Evolutionary conservation across 2,329 filamentous ascomycete species (phyloP), one percentile per base, ranked within the genome.

Genomic region (Periconia macrospinosa): DNA sequence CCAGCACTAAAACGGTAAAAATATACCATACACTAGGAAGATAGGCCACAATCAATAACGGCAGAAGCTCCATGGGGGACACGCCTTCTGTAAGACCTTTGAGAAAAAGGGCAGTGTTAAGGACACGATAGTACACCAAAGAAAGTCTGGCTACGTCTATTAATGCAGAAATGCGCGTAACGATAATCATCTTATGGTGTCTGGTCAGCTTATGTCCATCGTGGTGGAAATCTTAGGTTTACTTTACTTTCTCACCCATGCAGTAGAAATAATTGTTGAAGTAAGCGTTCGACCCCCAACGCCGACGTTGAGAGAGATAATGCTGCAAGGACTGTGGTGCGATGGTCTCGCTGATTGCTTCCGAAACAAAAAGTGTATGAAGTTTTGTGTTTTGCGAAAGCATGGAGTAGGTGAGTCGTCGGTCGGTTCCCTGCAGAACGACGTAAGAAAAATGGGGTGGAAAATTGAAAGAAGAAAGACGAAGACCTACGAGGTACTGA

Each of bases 251-350:
- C 14, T 37, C 13, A n/a, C 49, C 49, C 41, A 50, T 41, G 30
- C 41, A 50, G n/a, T 50, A 50, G 18, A 45, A 46, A 9, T 45
- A 50, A n/a, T 50, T 50, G 19, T 50, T 50, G 20, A 50, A 50
- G 11, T 46, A 50, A 40, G 49, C 49, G 14, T 50, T 50, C 9
- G 49, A 50, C 17, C 49, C 42, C 48, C 49, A 50, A 30, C 49
- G 49, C 9, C 42, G 42, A 2, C 49, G 41, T 41, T 50, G 49
- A 30, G 42, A 45, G 10, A 50, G 42, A 30, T 50, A 50, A 19
- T 50, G 49, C 33, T 41, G 49, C 11, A 50, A 19, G 27, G 49
- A 50, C 30, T 50, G 49, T 14, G 49, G 49, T 17, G 49, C 49
- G 18, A 50, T 41, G 8, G 49, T 50, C 30, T 50, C 49, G 30